Conservation (phyloP, 495 filamentous ascomycete genomes). For the Podospora bellae-mahoneyi region DNA sequence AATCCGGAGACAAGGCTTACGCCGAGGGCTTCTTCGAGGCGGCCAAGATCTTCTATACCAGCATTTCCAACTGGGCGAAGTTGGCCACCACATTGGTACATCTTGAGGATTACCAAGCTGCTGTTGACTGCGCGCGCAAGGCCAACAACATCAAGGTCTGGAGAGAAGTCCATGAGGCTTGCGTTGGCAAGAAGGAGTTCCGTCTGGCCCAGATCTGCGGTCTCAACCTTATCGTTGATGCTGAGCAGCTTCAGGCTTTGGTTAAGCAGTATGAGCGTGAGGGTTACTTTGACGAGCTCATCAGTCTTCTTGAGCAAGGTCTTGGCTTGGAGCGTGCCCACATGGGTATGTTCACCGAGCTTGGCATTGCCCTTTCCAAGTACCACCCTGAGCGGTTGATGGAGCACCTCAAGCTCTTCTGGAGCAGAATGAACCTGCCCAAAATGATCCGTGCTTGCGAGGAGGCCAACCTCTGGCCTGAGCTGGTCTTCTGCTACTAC, state of each 20-base stretch:
- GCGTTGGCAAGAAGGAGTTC: constrained; percentile 98
- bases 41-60: constrained; percentile 97
- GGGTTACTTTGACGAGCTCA: constrained; percentile 98
- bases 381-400: constrained; percentile 95
- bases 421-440: constrained; percentile 96
- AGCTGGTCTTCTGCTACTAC: constrained; percentile 97
- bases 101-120: constrained; percentile 94
- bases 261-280: constrained; percentile 96
- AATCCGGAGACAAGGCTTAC: constrained; percentile 97
- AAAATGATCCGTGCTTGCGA: constrained; percentile 96
- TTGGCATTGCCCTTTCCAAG: constrained; percentile 92
- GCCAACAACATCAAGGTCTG: constrained; percentile 99
- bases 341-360: constrained; percentile 92
- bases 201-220: constrained; percentile 98
- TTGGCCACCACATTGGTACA: constrained; percentile 95
- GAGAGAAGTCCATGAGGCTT: constrained; percentile 98
- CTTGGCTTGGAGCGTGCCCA: constrained; percentile 82
- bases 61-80: constrained; percentile 99
- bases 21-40: constrained; percentile 92
- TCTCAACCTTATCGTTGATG: constrained; percentile 97
- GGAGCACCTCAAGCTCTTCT: constrained; percentile 99
- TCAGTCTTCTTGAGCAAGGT: constrained; percentile 88
- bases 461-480: constrained; percentile 95
- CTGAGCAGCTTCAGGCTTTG: constrained; percentile 89
- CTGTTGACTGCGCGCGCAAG: constrained; percentile 97